A percentile compares a stretch with the other conserved stretches of the same genome.
Evolutionary conservation across 345 rosid genomes (phyloP).

Genomic region (Tarenaya hassleriana): DNA sequence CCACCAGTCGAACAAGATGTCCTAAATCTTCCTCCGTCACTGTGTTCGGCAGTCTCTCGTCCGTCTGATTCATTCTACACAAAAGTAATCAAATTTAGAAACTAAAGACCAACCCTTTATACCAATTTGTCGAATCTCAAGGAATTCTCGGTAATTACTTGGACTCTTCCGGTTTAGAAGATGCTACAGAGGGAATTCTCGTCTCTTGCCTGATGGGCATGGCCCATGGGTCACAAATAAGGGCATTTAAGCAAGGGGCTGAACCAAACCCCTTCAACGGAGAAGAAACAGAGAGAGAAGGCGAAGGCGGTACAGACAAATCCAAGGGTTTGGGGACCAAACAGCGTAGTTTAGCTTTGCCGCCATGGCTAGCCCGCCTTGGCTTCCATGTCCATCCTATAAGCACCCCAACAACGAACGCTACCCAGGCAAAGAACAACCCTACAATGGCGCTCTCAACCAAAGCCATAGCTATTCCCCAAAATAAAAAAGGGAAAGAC

Average conservation of each 20-base stretch:
- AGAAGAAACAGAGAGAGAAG: conserved; percentile 25
- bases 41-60: conserved; percentile 34
- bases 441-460: conserved; percentile 28
- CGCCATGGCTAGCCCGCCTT: conserved; percentile 31
- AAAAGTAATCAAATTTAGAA: conserved; percentile 15
- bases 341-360: conserved; percentile 21
- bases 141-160: conserved; percentile 19
- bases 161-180: conserved; percentile 29
- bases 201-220: conserved; percentile 23
- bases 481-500: neutral
- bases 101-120: neutral
- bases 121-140: neutral
- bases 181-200: conserved; percentile 23
- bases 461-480: conserved; percentile 24
- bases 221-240: conserved; percentile 27
- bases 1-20: conserved; percentile 50
- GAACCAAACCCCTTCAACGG: conserved; percentile 39
- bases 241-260: conserved; percentile 38
- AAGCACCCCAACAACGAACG: conserved; percentile 48
- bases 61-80: conserved; percentile 29
- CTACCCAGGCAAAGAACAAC: conserved; percentile 35
- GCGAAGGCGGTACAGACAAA: conserved; percentile 28
- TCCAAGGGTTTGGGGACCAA: conserved; percentile 35
- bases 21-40: conserved; percentile 59
- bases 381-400: conserved; percentile 76